Evolutionary conservation across 768 basidiomycete species (phyloP), one percentile per base, ranked within the genome.

Genomic region (Lentinula lateritia): DNA sequence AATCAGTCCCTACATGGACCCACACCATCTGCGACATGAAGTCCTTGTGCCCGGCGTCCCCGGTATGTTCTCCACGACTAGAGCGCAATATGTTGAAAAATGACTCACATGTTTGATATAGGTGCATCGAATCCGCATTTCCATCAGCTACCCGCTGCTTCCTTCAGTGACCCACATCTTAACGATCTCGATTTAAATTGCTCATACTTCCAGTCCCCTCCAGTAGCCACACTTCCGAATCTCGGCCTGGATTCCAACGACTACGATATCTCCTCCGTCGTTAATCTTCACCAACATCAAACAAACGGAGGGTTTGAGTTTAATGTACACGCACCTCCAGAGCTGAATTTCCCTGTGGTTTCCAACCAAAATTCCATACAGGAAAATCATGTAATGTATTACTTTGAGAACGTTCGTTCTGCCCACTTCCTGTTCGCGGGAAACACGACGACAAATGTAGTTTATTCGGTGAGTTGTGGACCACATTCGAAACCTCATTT

Each of bases 331-430:
- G 62, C 67, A 10, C 64, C 65, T 73, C 67, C 71, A 60, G 56
- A 71, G 68, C 63, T 46, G 2, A 63, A 63, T 34, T 56, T 69
- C 64, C 66, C 68, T 32, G 23, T 69, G 13, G 63, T 79, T 58
- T 62, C 74, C 32, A 73, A 73, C 43, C 79, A 82, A 64, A 75
- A 73, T 60, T 69, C 71, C 38, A 70, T 81, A 43, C 82, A 84
- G 65, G 78, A 81, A 59, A 82, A 85, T 41, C 81, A 86, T 63
- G 82, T 90, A 57, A 74, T 85, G 66, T 89, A 91, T 72, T 92
- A 91, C 72, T 91, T 93, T 69, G 82, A 84, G 57, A 79, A 87
- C 62, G 86, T 92, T 63, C 83, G 84, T 20, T 82, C 82, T 65
- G 74, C 86, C 61, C 86, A 90, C 67, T 86, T 83, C 65, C 77